Percentiles rank a stretch among this genome's conserved stretches.
Evolutionary conservation across 2,329 filamentous ascomycete species (phyloP).

Genomic region (Verticillium longisporum): DNA sequence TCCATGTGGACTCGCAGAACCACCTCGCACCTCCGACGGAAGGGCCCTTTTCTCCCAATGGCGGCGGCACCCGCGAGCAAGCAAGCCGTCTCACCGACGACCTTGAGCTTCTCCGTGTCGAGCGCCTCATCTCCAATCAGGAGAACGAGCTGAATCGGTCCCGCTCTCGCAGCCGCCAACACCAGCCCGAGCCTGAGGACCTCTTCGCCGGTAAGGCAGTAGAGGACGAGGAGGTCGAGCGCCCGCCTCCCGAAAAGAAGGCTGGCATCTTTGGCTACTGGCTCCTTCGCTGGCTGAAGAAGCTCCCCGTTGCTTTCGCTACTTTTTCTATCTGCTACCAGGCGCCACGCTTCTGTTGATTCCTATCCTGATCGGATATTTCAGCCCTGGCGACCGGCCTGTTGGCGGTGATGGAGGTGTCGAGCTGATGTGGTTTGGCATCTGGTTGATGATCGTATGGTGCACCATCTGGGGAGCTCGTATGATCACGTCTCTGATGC

Average conservation of each 20-base stretch:
- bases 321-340: slow-evolving; percentile 40
- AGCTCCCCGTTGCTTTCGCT: slow-evolving; percentile 44
- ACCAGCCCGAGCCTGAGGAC: slow-evolving; percentile 32
- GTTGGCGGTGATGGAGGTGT: slow-evolving; percentile 67
- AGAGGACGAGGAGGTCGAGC: slow-evolving; percentile 1
- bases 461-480: slow-evolving; percentile 76
- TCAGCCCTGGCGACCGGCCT: slow-evolving; percentile 34
- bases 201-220: slow-evolving; percentile 33
- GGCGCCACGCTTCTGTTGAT: slow-evolving; percentile 36
- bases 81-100: slow-evolving; percentile 37
- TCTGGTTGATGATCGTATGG: slow-evolving; percentile 95
- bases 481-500: slow-evolving; percentile 45
- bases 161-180: slow-evolving; percentile 22
- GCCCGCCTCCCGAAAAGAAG: slow-evolving; percentile 10
- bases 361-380: slow-evolving; percentile 36
- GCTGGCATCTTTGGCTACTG: slow-evolving; percentile 19
- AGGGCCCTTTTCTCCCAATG: background rate
- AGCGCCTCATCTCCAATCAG: slow-evolving; percentile 37
- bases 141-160: slow-evolving; percentile 23
- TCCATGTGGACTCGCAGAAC: slow-evolving; percentile 1
- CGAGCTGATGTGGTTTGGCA: slow-evolving; percentile 79
- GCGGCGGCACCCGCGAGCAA: slow-evolving; percentile 16
- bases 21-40: slow-evolving; percentile 1
- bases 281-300: slow-evolving; percentile 36
- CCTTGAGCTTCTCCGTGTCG: slow-evolving; percentile 40